Base-by-base conservation (phyloP, 108 stramenopile genomes). In the Pseudonitzschia multiseries region DNA sequence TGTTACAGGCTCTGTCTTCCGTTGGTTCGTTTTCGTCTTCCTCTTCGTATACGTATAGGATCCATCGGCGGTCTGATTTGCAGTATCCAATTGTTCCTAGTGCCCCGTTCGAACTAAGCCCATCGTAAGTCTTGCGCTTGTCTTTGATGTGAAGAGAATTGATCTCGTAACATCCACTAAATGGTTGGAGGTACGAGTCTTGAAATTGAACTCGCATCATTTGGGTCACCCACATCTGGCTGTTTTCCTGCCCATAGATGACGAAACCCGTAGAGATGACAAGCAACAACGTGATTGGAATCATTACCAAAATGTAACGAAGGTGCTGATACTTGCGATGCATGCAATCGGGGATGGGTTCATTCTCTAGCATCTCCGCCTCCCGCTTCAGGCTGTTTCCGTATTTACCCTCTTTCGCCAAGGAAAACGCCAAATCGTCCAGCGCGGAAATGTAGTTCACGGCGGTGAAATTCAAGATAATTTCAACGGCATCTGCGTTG, bases 391-490 rank as follows among this genome's bases (percentile, higher is more conserved):
- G 5, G 18, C 9, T 14, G 10, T 24, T 24, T 0, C 61, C 61
- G 18, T 62, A 62, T 21, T 62, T 62, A 0, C 61, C 61, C 10
- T 29, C 14, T 0, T 40, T 40, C 0, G 53, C 53, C 20, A 73
- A 44, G 18, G 1, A 0, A 66, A 73, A 73, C 2, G 41, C 51
- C 32, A 54, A 50, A 26, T 73, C 31, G 14, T 73, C 64, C 65
- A 73, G 24, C 15, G 22, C 26, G 2, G 40, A 62, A 32, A 73
- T 52, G 8, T 50, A 73, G 48, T 53, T 42, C 4, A 73, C 22
- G 3, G 73, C 73, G 10, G 73, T 29, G 43, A 73, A 73, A 21
- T 73, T 73, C 33, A 73, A 29, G 50, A 73, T 33, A 20, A 73
- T 29, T 0, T 51, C 64, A 33, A 73, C 21, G 6, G 50, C 64